Evolutionary conservation across 2,329 filamentous ascomycete species (phyloP).

Genomic region (Blastomyces parvus): DNA sequence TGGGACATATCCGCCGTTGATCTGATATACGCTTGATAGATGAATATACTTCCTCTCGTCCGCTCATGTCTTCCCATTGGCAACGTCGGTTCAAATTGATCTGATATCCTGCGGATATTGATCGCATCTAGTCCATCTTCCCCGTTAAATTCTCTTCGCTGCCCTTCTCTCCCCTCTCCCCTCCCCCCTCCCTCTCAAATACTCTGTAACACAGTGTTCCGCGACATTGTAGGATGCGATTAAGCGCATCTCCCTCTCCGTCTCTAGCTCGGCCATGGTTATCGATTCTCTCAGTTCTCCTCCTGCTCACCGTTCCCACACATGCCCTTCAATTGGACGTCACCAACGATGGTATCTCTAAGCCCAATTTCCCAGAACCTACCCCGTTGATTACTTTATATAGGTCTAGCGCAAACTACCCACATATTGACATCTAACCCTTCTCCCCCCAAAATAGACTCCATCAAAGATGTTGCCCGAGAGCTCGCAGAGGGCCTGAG

Average conservation of each 20-base stretch:
- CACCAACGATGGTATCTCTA: conserved; percentile 12
- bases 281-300: not conserved
- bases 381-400: not conserved
- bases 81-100: too few relatives aligned
- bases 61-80: too few relatives aligned
- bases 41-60: too few relatives aligned
- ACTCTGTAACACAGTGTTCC: not conserved
- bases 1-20: not conserved
- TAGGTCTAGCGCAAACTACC: not conserved
- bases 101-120: too few relatives aligned
- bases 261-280: not conserved
- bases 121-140: not conserved
- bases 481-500: conserved; percentile 27
- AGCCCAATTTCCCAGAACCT: not conserved
- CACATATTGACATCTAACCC: not conserved
- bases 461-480: conserved; percentile 26
- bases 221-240: not conserved
- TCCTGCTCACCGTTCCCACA: not conserved
- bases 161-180: too few relatives aligned
- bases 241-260: not conserved
- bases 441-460: conserved; percentile 18
- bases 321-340: conserved; percentile 13
- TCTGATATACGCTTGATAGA: too few relatives aligned
- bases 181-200: too few relatives aligned
- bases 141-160: too few relatives aligned